phyloP scores from a whole-genome alignment of 2,329 filamentous ascomycete species.

The Penicillium sp. region DNA sequence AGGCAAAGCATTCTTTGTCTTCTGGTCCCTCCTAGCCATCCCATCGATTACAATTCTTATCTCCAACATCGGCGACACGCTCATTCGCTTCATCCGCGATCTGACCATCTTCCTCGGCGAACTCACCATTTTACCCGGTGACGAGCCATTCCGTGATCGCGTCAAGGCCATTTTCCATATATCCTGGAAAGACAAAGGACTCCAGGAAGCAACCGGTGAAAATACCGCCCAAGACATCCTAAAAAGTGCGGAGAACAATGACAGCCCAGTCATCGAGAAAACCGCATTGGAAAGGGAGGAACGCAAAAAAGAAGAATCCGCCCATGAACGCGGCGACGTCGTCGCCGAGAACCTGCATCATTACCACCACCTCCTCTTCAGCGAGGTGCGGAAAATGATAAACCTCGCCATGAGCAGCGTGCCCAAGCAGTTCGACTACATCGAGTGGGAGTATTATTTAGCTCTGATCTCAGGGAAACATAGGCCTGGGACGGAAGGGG shows the following conservation, averaged over 20 bases:
- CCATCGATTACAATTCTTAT: conserved; percentile 40
- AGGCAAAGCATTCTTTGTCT: conserved; percentile 38
- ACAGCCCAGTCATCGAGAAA: conserved; percentile 9
- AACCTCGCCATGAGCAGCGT: conserved; percentile 30
- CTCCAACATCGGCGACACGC: conserved; percentile 36
- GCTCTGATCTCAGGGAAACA: conserved; percentile 43
- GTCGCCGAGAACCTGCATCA: conserved; percentile 48
- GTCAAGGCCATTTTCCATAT: conserved; percentile 24
- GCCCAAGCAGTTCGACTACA: conserved; percentile 37
- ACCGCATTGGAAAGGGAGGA: conserved; percentile 43
- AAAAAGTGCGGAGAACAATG: conserved; percentile 5
- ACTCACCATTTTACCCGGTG: conserved; percentile 51
- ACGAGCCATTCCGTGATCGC: conserved; percentile 35
- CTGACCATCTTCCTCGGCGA: conserved; percentile 53
- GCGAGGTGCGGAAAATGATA: conserved; percentile 39
- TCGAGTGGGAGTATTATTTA: conserved; percentile 49
- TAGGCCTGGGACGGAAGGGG: conserved; percentile 23
- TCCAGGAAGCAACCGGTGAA: conserved; percentile 15
- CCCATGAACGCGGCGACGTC: conserved; percentile 40
- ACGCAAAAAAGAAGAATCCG: conserved; percentile 39
- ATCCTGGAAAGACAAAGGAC: conserved; percentile 17
- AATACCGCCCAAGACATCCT: conserved; percentile 1
- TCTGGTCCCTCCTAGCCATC: conserved; percentile 40
- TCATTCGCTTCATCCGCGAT: conserved; percentile 51
- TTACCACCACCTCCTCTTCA: conserved; percentile 40